Percentiles rank a stretch among this genome's conserved stretches.
Evolutionary conservation across 306 rosid species (phyloP).

Genomic region (Malus sieversii): DNA sequence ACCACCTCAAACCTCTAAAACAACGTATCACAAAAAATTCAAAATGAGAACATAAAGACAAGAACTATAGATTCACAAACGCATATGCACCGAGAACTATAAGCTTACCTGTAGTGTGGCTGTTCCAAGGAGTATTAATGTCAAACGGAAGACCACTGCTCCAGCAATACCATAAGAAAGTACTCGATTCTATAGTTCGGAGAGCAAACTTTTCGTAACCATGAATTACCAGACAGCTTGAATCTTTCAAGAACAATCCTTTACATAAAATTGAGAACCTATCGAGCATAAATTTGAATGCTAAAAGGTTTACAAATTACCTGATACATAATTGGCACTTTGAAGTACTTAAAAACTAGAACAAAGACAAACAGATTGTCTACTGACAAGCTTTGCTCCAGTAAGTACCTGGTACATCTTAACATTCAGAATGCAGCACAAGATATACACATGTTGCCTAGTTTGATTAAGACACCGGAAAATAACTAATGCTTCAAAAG

Average conservation of each 20-base stretch:
- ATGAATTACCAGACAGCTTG: neutral
- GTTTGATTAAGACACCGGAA: neutral
- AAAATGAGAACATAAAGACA: conserved; percentile 6
- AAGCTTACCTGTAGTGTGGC: conserved; percentile 71
- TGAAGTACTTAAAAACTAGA: conserved; percentile 80
- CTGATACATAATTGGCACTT: conserved; percentile 82
- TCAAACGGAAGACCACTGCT: conserved; percentile 70
- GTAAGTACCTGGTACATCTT: conserved; percentile 48
- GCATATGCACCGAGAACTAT: neutral
- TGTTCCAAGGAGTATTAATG: conserved; percentile 72
- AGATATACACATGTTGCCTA: neutral
- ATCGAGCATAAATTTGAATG: conserved; percentile 8
- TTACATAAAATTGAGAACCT: conserved; percentile 8
- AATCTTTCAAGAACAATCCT: neutral
- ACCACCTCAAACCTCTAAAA: conserved; percentile 81
- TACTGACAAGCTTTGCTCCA: conserved; percentile 97
- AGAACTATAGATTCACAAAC: neutral
- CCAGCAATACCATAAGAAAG: conserved; percentile 94
- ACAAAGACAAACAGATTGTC: conserved; percentile 92
- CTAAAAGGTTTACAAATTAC: conserved; percentile 30
- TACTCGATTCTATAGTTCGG: conserved; percentile 62
- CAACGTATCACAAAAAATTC: conserved; percentile 9
- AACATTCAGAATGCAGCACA: neutral
- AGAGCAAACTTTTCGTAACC: conserved; percentile 13
- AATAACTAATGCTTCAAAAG: neutral